These are phyloP conservation scores for Garcia nutans DNA, from an alignment of 345 rosid genomes.

Conservation along the genomic window DNA sequence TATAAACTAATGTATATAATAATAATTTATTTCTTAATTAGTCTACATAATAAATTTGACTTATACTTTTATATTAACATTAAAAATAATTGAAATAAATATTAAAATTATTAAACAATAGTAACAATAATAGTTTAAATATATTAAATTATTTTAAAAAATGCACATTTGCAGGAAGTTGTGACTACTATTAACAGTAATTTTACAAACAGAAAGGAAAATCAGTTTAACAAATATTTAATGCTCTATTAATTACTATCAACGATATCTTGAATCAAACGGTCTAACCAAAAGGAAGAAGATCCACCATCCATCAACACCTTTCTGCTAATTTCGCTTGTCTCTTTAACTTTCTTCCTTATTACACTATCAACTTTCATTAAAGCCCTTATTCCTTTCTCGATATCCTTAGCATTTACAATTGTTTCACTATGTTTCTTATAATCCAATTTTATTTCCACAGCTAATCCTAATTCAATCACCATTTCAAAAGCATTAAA, in stretches of 20 bases:
- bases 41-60: too few species aligned
- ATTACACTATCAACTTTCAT: constrained; percentile 11
- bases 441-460: constrained; percentile 21
- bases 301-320: constrained; percentile 17
- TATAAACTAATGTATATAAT: too few species aligned
- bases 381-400: constrained; percentile 16
- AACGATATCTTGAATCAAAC: constrained; percentile 9
- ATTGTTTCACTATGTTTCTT: neutral
- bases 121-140: too few species aligned
- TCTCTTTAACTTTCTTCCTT: constrained; percentile 5
- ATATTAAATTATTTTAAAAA: too few species aligned
- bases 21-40: too few species aligned
- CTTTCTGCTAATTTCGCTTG: neutral
- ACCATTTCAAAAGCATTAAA: constrained; percentile 14
- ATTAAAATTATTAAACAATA: too few species aligned
- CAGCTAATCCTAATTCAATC: constrained; percentile 15
- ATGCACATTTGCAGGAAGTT: too few species aligned
- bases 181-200: too few species aligned
- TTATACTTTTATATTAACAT: too few species aligned
- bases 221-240: too few species aligned
- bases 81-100: too few species aligned
- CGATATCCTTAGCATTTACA: constrained; percentile 7
- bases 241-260: neutral
- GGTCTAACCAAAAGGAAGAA: neutral
- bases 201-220: too few species aligned